A percentile compares a stretch with the other conserved stretches of the same genome.
These are phyloP conservation scores for Melaleuca quinquenervia DNA, from an alignment of 345 rosid genomes.

Conservation along the genomic window DNA sequence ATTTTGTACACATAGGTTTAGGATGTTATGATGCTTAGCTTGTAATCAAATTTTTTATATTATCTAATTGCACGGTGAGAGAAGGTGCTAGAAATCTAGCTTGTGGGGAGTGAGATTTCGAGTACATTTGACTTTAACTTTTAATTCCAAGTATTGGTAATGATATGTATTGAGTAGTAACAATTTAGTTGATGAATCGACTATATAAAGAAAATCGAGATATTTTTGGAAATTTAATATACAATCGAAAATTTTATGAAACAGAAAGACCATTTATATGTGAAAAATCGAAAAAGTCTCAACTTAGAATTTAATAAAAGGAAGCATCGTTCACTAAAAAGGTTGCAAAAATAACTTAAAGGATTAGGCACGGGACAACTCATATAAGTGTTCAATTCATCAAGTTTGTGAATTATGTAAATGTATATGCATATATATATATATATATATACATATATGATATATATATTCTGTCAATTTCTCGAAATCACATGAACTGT, in stretches of 20 bases:
- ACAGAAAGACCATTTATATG: not conserved
- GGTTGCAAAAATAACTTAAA: not conserved
- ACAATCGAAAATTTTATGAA: too few species aligned
- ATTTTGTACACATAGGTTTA: not conserved
- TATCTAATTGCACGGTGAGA: too few species aligned
- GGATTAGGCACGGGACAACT: not conserved
- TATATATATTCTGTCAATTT: too few species aligned
- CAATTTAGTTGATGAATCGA: not conserved
- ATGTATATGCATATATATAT: too few species aligned
- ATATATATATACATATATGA: too few species aligned
- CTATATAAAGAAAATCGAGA: too few species aligned
- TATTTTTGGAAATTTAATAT: too few species aligned
- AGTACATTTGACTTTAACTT: not conserved
- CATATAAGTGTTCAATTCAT: not conserved
- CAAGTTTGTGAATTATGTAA: not conserved
- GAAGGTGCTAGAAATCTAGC: not conserved
- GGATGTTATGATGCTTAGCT: not conserved
- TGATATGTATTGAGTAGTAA: too few species aligned
- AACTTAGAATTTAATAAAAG: not conserved
- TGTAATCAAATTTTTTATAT: not conserved
- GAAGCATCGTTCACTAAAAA: not conserved
- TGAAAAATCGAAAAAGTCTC: rapidly evolving
- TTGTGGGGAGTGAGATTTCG: too few species aligned
- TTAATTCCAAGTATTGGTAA: not conserved
- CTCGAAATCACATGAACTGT: not conserved